Conservation (phyloP, 2,329 filamentous ascomycete genomes). For the Talaromyces albobiverticillius region DNA sequence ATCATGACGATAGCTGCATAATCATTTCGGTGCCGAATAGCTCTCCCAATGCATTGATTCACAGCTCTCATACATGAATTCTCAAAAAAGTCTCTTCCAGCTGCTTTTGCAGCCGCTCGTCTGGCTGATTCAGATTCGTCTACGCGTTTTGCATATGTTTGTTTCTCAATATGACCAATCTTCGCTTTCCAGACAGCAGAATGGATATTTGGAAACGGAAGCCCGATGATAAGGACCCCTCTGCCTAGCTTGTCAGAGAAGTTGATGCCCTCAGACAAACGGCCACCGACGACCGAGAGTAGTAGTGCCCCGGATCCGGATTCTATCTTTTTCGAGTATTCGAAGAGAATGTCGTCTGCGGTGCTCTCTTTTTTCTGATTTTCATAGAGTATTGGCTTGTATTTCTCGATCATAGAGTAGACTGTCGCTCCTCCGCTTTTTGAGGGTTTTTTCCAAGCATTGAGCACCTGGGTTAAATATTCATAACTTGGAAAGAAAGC, state of each 20-base stretch:
- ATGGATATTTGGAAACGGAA: conserved; percentile 88
- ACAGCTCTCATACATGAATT: conserved; percentile 96
- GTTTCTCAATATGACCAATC: conserved; percentile 77
- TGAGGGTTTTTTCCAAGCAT: conserved; percentile 55
- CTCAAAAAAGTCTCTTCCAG: conserved; percentile 79
- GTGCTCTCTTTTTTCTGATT: conserved; percentile 35
- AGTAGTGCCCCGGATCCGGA: conserved; percentile 69
- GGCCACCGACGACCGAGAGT: conserved; percentile 88
- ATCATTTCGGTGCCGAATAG: conserved; percentile 82
- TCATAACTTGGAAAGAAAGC: conserved; percentile 95
- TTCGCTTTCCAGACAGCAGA: conserved; percentile 92
- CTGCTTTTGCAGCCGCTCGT: conserved; percentile 39
- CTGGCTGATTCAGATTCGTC: conserved; percentile 19
- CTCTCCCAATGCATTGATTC: conserved; percentile 92
- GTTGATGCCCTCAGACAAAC: conserved; percentile 96
- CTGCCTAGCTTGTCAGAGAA: conserved; percentile 89
- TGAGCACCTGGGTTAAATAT: conserved; percentile 74
- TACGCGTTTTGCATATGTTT: conserved; percentile 35
- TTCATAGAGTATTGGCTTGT: conserved; percentile 53
- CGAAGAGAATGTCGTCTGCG: conserved; percentile 67
- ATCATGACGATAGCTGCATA: conserved; percentile 88
- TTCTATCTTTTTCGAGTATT: conserved; percentile 69
- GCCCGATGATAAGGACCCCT: conserved; percentile 83
- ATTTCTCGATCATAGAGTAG: conserved; percentile 30
- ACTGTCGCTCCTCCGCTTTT: conserved; percentile 26